These are phyloP conservation scores for Leccinellum albellum DNA, from an alignment of 768 basidiomycete species.

Conservation along the genomic window DNA sequence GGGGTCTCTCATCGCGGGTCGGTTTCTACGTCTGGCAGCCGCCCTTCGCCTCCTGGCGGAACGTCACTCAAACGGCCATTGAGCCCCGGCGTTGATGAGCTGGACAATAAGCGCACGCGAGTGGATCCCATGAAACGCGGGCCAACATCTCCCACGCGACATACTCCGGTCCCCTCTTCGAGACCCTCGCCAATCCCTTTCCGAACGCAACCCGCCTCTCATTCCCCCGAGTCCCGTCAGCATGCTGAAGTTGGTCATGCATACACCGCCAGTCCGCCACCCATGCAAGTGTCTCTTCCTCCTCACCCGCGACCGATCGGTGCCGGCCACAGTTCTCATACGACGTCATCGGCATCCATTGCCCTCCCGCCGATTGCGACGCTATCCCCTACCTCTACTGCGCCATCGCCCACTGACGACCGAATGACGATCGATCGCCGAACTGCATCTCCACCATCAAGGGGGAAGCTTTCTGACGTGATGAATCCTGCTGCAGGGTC, in stretches of 20 bases:
- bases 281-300: constrained; percentile 59
- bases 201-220: constrained; percentile 64
- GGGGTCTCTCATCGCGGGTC: constrained; percentile 58
- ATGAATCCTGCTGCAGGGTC: constrained; percentile 49
- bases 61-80: constrained; percentile 61
- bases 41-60: constrained; percentile 55
- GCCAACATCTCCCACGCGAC: constrained; percentile 48
- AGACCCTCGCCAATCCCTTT: constrained; percentile 72
- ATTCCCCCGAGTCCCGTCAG: constrained; percentile 65
- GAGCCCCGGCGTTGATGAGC: constrained; percentile 64
- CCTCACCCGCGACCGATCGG: constrained; percentile 75
- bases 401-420: constrained; percentile 48
- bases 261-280: constrained; percentile 48
- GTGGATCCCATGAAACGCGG: constrained; percentile 52
- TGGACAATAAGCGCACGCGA: constrained; percentile 60
- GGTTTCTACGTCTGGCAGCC: constrained; percentile 61
- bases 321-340: constrained; percentile 41
- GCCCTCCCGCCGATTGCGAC: constrained; percentile 70
- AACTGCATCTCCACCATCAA: constrained; percentile 48
- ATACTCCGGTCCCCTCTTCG: constrained; percentile 56
- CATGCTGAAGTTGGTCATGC: constrained; percentile 23
- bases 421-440: constrained; percentile 36
- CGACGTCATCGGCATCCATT: constrained; percentile 37
- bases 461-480: constrained; percentile 51
- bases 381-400: constrained; percentile 57